Evolutionary conservation across 2,329 filamentous ascomycete species (phyloP).

Genomic region (Colletotrichum endophyticum): DNA sequence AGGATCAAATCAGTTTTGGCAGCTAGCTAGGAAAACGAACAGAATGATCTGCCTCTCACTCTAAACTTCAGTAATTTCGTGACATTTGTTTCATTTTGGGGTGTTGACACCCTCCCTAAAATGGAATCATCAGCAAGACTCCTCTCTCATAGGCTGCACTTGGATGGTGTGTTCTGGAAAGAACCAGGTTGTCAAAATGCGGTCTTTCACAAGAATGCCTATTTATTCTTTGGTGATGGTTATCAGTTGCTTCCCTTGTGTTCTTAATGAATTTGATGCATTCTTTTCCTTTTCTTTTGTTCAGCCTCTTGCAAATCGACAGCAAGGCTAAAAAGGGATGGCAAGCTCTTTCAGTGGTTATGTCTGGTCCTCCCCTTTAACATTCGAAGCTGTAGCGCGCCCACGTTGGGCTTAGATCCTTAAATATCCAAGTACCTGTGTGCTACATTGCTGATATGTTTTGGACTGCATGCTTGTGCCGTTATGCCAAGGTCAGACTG

Average conservation of each 20-base stretch:
- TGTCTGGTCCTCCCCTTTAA: neutral
- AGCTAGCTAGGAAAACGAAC: neutral
- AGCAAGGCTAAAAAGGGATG: slow-evolving; percentile 17
- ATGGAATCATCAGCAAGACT: neutral
- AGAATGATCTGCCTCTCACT: neutral
- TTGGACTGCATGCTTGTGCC: neutral
- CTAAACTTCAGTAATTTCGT: neutral
- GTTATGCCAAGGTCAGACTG: neutral
- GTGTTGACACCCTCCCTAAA: neutral
- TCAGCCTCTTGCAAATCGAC: neutral
- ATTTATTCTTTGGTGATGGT: neutral
- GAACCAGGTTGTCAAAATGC: neutral
- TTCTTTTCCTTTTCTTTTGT: neutral
- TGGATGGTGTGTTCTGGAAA: neutral
- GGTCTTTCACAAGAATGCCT: neutral
- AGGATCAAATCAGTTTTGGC: neutral
- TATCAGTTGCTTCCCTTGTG: neutral
- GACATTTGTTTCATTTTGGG: neutral
- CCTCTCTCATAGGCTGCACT: neutral
- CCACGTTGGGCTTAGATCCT: neutral
- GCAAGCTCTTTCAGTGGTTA: neutral
- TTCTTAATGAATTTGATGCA: neutral
- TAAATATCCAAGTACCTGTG: slow-evolving; percentile 1
- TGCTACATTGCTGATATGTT: neutral
- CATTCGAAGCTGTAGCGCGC: neutral